phyloP scores from a whole-genome alignment of 1,284 basidiomycete species.

The Rhodotorula sp. region DNA sequence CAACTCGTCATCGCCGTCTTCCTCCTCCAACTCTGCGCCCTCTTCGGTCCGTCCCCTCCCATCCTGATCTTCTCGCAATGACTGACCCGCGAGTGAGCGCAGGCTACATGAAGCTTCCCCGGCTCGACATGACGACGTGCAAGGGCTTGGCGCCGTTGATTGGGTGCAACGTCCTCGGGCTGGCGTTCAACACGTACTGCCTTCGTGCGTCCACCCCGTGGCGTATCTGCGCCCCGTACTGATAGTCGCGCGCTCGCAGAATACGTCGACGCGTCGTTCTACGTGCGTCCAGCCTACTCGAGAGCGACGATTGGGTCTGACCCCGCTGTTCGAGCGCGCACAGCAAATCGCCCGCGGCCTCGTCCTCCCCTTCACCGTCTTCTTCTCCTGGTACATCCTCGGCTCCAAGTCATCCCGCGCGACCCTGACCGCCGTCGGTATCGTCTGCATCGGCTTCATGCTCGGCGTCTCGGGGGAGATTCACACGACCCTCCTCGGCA shows the following conservation, averaged over 20 bases:
- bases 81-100: not conserved
- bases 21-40: conserved; percentile 66
- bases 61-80: conserved; percentile 45
- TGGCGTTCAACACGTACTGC: conserved; percentile 86
- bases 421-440: conserved; percentile 64
- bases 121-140: conserved; percentile 60
- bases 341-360: conserved; percentile 71
- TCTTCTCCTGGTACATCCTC: conserved; percentile 69
- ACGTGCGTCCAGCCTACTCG: conserved; percentile 47
- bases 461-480: conserved; percentile 61
- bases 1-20: conserved; percentile 75
- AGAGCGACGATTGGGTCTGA: too few species aligned
- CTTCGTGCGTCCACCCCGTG: conserved; percentile 49
- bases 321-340: not conserved
- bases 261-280: conserved; percentile 88
- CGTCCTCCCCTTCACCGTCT: conserved; percentile 77
- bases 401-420: conserved; percentile 47
- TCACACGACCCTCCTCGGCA: conserved; percentile 55
- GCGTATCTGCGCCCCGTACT: not conserved
- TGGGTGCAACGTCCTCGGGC: conserved; percentile 69
- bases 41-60: conserved; percentile 60
- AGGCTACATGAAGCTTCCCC: conserved; percentile 46
- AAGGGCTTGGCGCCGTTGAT: conserved; percentile 73
- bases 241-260: conserved; percentile 50
- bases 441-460: conserved; percentile 81